Percentiles rank a stretch among this genome's conserved stretches.
phyloP scores from a whole-genome alignment of 2,329 filamentous ascomycete species.

The Alternaria metachromatica region DNA sequence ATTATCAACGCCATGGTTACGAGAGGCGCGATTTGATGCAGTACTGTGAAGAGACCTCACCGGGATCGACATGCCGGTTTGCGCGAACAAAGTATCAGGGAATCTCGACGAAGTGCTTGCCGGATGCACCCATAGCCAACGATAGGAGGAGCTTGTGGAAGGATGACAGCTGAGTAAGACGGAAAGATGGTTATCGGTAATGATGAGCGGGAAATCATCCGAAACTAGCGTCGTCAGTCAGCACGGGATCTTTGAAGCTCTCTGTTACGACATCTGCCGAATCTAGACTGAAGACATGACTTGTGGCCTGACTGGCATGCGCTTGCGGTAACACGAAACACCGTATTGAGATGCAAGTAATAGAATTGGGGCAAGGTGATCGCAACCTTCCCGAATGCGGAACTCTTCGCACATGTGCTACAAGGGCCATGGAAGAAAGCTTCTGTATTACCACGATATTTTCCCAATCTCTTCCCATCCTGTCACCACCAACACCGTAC shows the following conservation, averaged over 20 bases:
- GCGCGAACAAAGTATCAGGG: not conserved
- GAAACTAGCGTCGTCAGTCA: conserved; percentile 24
- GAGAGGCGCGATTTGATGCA: conserved; percentile 14
- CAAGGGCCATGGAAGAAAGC: not conserved
- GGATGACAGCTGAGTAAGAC: conserved; percentile 28
- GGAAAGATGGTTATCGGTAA: conserved; percentile 26
- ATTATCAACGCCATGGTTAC: conserved; percentile 16
- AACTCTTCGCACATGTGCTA: not conserved
- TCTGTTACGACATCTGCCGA: not conserved
- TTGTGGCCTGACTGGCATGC: conserved; percentile 2
- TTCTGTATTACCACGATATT: not conserved
- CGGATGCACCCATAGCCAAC: conserved; percentile 5
- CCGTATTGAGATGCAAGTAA: not conserved
- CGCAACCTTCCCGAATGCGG: not conserved
- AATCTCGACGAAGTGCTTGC: conserved; percentile 2
- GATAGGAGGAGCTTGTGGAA: conserved; percentile 8
- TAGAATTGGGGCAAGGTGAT: not conserved
- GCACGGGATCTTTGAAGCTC: not conserved
- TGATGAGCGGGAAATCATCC: conserved; percentile 5
- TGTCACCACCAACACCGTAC: not conserved
- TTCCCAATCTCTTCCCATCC: not conserved
- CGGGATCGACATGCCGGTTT: not conserved
- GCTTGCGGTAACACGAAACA: not conserved
- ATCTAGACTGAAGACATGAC: not conserved
- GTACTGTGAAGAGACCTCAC: conserved; percentile 3